Base-by-base conservation (phyloP, 2,329 filamentous ascomycete genomes). In the Penicillium janthinellum region DNA sequence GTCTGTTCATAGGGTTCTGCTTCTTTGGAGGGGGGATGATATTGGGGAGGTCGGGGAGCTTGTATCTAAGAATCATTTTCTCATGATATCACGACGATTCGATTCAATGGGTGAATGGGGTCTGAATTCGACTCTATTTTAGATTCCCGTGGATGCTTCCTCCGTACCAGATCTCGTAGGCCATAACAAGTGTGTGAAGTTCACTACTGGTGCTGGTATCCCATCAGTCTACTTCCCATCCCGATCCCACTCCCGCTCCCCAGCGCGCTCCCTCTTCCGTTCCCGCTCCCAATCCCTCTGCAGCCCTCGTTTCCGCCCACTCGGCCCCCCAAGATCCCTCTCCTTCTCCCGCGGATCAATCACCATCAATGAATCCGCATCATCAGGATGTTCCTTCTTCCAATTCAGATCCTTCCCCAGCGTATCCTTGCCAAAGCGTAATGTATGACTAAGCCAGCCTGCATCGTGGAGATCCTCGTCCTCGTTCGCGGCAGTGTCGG, bases 301-400 rank as follows among this genome's bases (percentile, higher is more conserved):
- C 20, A 76, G 70, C 57, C 86, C 87, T 62, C 84, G 82, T 64
- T 84, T 83, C 11, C 83, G 83, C 66, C 80, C 86, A 72, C 85
- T 86, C 70, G 50, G 50, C 5, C 38, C 50, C 11, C 86, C 83
- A 41, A 96, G 81, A 41, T 89, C 89, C 72, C 86, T 88, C 47
- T 90, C 89, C 74, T 91, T 92, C 74, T 93, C 91, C 58, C 91
- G 82, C 1, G 93, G 93, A 79, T 99, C 95, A 75, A 98, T 97
- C 3, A 98, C 92, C 48, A 96, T 86, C 45, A 96, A 76, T n/a
- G 72, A 74, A 62, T 79, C 77, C 3, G 62, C 67, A 70, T 97
- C 91, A 59, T 97, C 92, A 71, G 95, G 92, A 56, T 94, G 93
- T 76, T 95, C 93, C 77, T 87, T 89, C 72, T 94, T 91, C 84